Conservation (phyloP, 2,329 filamentous ascomycete species). For the Exutisphaerella laricina region DNA sequence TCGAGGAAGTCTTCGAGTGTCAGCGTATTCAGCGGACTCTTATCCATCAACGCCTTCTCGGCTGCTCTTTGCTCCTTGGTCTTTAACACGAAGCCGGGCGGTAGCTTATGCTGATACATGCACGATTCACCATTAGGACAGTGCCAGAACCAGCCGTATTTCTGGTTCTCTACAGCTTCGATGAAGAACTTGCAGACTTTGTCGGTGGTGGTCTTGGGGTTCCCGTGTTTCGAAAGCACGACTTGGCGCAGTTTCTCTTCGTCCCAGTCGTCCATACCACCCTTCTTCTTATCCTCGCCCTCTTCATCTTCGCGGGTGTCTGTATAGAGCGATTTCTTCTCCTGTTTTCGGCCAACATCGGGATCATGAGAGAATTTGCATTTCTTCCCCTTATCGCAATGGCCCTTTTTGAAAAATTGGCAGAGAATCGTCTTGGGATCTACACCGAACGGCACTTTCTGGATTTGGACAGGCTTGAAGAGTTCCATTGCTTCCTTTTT, state of each 20-base stretch:
- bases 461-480: slow-evolving; percentile 88
- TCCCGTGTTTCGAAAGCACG: slow-evolving; percentile 92
- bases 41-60: slow-evolving; percentile 93
- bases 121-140: slow-evolving; percentile 97
- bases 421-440: slow-evolving; percentile 97
- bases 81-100: slow-evolving; percentile 92
- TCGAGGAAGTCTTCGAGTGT: slow-evolving; percentile 97
- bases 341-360: slow-evolving; percentile 80
- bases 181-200: slow-evolving; percentile 99
- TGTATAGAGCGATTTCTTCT: slow-evolving; percentile 87
- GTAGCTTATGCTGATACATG: slow-evolving; percentile 96
- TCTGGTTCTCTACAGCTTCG: slow-evolving; percentile 92
- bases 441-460: slow-evolving; percentile 96
- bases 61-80: slow-evolving; percentile 94
- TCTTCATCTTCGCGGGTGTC: slow-evolving; percentile 71
- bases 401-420: slow-evolving; percentile 94
- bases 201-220: slow-evolving; percentile 89
- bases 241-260: slow-evolving; percentile 91
- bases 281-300: slow-evolving; percentile 71
- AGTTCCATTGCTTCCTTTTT: slow-evolving; percentile 73
- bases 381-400: slow-evolving; percentile 92
- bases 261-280: slow-evolving; percentile 95
- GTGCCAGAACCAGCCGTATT: slow-evolving; percentile 99
- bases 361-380: slow-evolving; percentile 98
- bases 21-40: slow-evolving; percentile 87